Evolutionary conservation across 768 basidiomycete genomes (phyloP).

Genomic region (Suillus paluster): DNA sequence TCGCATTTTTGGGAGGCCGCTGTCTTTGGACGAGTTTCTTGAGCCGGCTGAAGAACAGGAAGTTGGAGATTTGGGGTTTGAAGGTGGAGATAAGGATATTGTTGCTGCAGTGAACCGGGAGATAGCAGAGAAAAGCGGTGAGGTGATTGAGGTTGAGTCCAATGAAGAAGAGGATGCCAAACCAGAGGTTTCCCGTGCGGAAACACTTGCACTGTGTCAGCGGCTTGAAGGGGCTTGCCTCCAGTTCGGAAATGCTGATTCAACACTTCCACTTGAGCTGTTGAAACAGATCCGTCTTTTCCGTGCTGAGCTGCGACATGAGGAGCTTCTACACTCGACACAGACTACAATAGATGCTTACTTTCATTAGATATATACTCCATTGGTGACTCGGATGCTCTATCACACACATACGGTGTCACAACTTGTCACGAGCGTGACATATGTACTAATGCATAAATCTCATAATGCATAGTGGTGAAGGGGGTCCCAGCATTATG

Average conservation of each 20-base stretch:
- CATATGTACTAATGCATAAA: too few species aligned
- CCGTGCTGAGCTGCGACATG: not conserved
- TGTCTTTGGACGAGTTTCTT: conserved; percentile 6
- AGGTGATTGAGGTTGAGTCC: conserved; percentile 8
- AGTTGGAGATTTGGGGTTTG: conserved; percentile 5
- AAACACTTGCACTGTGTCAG: not conserved
- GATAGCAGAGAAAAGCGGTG: conserved; percentile 2
- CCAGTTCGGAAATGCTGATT: not conserved
- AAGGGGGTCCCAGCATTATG: too few species aligned
- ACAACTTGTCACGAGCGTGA: too few species aligned
- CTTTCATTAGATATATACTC: not conserved
- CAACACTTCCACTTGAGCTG: not conserved
- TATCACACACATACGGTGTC: too few species aligned
- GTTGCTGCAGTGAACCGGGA: conserved; percentile 6
- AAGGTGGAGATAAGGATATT: conserved; percentile 6
- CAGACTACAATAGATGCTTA: not conserved
- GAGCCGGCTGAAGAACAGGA: conserved; percentile 1
- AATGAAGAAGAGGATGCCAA: conserved; percentile 3
- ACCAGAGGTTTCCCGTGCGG: conserved; percentile 1
- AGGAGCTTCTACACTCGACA: not conserved
- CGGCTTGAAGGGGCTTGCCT: not conserved
- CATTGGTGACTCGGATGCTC: too few species aligned
- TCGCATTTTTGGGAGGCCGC: conserved; percentile 5
- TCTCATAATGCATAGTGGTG: too few species aligned
- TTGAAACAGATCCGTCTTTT: not conserved